Evolutionary conservation across 2,329 filamentous ascomycete species (phyloP).

Genomic region (Leptographium radiaticola): DNA sequence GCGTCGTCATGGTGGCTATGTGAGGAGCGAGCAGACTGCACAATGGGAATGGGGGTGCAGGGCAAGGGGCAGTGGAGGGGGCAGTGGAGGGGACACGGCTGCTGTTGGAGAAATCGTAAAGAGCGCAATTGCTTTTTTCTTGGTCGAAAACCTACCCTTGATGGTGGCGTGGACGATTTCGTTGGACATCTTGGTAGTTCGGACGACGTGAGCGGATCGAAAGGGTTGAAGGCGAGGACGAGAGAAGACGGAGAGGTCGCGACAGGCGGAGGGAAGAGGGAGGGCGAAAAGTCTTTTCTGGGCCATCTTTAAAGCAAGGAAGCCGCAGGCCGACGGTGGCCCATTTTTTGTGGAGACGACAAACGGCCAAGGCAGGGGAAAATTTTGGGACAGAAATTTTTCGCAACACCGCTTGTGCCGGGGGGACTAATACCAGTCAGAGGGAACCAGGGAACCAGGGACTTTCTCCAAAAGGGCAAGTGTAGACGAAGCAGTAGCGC

Average conservation of each 20-base stretch:
- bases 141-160: slow-evolving; percentile 41
- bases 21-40: no score
- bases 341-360: not conserved
- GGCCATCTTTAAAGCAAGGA: not conserved
- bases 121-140: not conserved
- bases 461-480: no score
- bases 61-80: no score
- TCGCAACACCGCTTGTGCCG: not conserved
- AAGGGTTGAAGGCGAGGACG: not conserved
- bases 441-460: no score
- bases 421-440: no score
- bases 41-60: no score
- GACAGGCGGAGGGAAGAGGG: not conserved
- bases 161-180: slow-evolving; percentile 66
- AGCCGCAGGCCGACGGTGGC: not conserved
- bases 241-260: not conserved
- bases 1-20: no score
- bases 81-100: no score
- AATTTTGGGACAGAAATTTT: not conserved
- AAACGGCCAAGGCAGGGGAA: not conserved
- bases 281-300: not conserved
- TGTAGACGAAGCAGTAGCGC: no score
- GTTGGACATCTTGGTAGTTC: slow-evolving; percentile 45
- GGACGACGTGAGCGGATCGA: not conserved
- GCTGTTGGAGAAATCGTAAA: not conserved